These are phyloP conservation scores for Aspergillus biplanus DNA, from an alignment of 495 filamentous ascomycete species.

Conservation along the genomic window DNA sequence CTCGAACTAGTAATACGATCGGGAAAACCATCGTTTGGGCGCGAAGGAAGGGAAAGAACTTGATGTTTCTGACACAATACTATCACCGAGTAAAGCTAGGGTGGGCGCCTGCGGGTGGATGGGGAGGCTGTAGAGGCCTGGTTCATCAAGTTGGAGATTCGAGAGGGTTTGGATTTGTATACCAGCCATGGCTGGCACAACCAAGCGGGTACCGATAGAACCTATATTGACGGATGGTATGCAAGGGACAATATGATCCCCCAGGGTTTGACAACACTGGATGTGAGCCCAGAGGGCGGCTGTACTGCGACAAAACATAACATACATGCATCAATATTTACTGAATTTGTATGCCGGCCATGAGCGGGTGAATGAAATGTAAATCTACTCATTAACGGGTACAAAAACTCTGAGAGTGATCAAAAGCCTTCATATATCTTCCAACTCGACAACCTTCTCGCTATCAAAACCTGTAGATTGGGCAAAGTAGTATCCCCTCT, in stretches of 20 bases:
- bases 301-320: no score
- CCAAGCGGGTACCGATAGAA: no score
- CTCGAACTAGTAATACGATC: constrained; percentile 49
- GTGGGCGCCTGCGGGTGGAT: constrained; percentile 43
- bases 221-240: no score
- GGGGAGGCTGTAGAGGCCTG: constrained; percentile 47
- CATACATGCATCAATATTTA: no score
- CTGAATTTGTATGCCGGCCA: no score
- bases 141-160: constrained; percentile 56
- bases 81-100: constrained; percentile 58
- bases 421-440: background rate
- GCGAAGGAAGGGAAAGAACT: constrained; percentile 40
- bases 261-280: no score
- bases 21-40: constrained; percentile 42
- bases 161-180: constrained; percentile 54
- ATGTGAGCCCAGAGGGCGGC: no score
- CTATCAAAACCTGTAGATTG: constrained; percentile 31
- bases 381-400: no score
- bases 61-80: constrained; percentile 44
- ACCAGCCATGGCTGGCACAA: no score
- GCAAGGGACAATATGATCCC: no score
- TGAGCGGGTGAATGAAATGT: no score
- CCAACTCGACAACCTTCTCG: constrained; percentile 16
- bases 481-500: constrained; percentile 37
- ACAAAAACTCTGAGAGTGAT: no score